Evolutionary conservation across 75 land plant genomes (phyloP), one percentile per base, ranked within the genome.

Genomic region (Cunninghamia lanceolata): DNA sequence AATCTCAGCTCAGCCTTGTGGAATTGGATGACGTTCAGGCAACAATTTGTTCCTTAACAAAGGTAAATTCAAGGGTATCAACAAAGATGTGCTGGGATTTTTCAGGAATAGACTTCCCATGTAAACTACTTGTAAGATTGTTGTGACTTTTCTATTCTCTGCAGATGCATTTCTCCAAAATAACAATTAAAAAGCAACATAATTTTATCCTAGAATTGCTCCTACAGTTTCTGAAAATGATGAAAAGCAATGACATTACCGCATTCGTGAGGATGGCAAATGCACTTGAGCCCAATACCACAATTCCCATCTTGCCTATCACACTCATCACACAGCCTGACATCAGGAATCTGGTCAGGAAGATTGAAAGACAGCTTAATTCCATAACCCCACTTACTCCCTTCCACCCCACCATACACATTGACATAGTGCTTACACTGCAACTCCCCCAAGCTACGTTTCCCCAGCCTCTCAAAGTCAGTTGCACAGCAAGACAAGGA

Each of bases 281-380:
- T 53, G 40, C 84, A 53, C 34, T 46, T 50, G 28, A 83, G 84
- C 36, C 14, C 63, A 13, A 35, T 35, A 9, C 63, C 84, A 32
- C 84, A 83, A 35, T 53, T 11, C 40, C 40, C 84, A 53, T 52
- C 54, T 10, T 36, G 84, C 53, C 34, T 47, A 28, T 83, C 6
- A 32, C 84, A 83, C 53, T 83, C 84, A 14, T 47, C 84, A 34
- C 84, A 82, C 6, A 82, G 84, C 9, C 38, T 82, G 35, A 52
- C 9, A 32, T 83, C 63, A 30, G 47, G 39, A 9, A 17, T 46
- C 28, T 28, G 9, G 30, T 47, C 40, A 16, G 39, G 59, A 50
- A 53, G 2, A 34, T 0, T 11, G 10, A 83, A 83, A 46, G 84
- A 83, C 0, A 82, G 36, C 39, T 38, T 13, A 34, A 82, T 52